Evolutionary conservation across 352 stramenopile species (phyloP), one percentile per base, ranked within the genome.

Genomic region (Pythium plurisporium): DNA sequence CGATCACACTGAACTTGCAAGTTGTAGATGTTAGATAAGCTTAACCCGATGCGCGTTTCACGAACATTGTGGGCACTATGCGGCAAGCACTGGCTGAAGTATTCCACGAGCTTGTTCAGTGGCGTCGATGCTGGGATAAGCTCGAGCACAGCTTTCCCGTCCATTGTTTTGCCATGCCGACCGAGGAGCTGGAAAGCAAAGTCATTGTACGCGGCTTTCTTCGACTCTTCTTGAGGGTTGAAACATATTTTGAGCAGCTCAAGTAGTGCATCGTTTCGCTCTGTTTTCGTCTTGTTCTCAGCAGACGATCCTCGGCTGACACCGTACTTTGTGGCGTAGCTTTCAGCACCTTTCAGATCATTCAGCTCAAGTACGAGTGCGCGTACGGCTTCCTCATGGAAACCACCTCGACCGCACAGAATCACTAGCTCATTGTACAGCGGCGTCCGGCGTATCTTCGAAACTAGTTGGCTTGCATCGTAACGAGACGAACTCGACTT

Each of bases 21-120:
- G 62, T 95, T 95, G 76, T 93, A 95, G 27, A 95, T 81, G 69
- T 95, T 95, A 41, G 81, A 92, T 54, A 95, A 54, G 47, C 79
- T 90, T 66, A 90, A 85, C 10, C 76, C 73, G 27, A 95, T 87
- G 53, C 74, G 85, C 52, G 77, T 82, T 51, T 95, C 85, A 17
- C 85, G 82, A 23, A 90, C 84, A 20, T 92, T 87, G 64, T 95
- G 85, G 3, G 82, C 81, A 47, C 79, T 91, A 51, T 91, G 68
- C 11, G 85, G 85, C 50, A 95, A 68, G 11, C 76, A 72, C 57
- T 92, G 81, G 19, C 77, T 87, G 47, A 95, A 91, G 51, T 88
- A 95, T 48, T 95, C 85, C 5, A 79, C 81, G 31, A 95, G 73
- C 55, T 95, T 93, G 50, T 76, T 74, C 34, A 95, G 57, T 9